Evolutionary conservation across 2,329 filamentous ascomycete genomes (phyloP), one percentile per base, ranked within the genome.

Genomic region (Huntiella savannae): DNA sequence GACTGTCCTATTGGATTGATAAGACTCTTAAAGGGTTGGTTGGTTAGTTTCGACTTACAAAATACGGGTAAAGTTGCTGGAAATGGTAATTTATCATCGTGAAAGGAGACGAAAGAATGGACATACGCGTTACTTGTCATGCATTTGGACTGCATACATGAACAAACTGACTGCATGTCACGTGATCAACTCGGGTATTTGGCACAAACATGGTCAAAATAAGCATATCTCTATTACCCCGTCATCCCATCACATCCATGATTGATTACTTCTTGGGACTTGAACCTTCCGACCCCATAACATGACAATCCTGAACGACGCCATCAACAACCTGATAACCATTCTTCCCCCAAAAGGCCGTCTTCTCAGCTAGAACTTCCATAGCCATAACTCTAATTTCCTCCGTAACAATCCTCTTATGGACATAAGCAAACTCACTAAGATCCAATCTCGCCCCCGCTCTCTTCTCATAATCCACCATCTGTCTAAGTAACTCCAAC

Each of bases 401-500:
- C 0, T 76, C 73, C 53, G 92, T 67, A 46, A 71, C 68, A 53
- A 96, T 79, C 54, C 73, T 75, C 40, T 66, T 70, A 6, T 82
- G 74, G 2, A 95, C 91, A 57, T 81, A 79, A 1, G 76, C 73
- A 54, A 98, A 96, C 64, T 98, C 91, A 45, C 80, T 75, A 43
- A 98, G 65, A 60, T 96, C 85, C 35, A 85, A 60, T 52, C 65
- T 63, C 22, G 75, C 74, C 47, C 77, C 63, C 43, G 75, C 68
- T 10, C 70, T 64, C 55, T 81, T 79, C 71, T 98, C 91, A 58
- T 98, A 98, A 62, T 98, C 91, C 28, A 93, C 67, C 82, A 95
- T 95, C 66, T 98, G 91, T 57, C 93, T 65, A 51, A 98, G 64
- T 53, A 98, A 67, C 65, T 98, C 91, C 61, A 98, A 77, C 76